phyloP scores from a whole-genome alignment of 352 stramenopile species.

The Globisporangium polare region DNA sequence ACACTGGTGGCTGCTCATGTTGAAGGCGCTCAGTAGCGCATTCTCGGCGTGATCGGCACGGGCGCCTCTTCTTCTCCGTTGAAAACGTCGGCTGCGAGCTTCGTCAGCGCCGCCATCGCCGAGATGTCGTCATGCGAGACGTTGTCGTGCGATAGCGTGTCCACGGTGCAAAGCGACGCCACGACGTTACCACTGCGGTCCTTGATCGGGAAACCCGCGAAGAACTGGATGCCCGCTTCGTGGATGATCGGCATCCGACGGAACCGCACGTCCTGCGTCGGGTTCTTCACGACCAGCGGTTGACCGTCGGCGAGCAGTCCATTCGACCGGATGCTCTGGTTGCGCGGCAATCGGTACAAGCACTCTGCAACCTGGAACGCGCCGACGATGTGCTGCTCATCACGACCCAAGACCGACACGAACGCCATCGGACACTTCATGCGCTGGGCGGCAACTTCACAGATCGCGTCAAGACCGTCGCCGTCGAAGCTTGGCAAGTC shows the following conservation, averaged over 20 bases:
- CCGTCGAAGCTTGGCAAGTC: slow-evolving; percentile 10
- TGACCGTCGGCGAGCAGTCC: slow-evolving; percentile 11
- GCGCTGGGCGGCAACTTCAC: slow-evolving; percentile 41
- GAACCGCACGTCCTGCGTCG: slow-evolving; percentile 31
- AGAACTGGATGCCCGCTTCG: slow-evolving; percentile 42
- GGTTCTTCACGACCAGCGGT: slow-evolving; percentile 43
- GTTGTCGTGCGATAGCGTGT: slow-evolving; percentile 25
- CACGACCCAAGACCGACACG: slow-evolving; percentile 30
- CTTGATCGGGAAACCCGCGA: slow-evolving; percentile 52
- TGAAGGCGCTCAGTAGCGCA: slow-evolving; percentile 1
- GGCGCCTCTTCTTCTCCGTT: slow-evolving; percentile 5
- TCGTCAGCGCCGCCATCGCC: slow-evolving; percentile 47
- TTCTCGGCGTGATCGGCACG: slow-evolving; percentile 20
- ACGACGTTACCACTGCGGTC: slow-evolving; percentile 16
- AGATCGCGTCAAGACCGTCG: slow-evolving; percentile 48
- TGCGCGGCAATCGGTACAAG: slow-evolving; percentile 13
- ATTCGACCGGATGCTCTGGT: slow-evolving; percentile 16
- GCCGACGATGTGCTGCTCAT: slow-evolving; percentile 33
- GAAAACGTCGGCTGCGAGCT: slow-evolving; percentile 51
- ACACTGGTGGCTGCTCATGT: not conserved
- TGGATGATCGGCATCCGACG: slow-evolving; percentile 31
- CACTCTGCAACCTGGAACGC: slow-evolving; percentile 19
- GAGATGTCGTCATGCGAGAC: slow-evolving; percentile 37
- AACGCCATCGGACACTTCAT: slow-evolving; percentile 44
- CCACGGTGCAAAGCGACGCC: slow-evolving; percentile 40